Evolutionary conservation across 2,329 filamentous ascomycete species (phyloP).

Genomic region (Sporothrix pseudoabietina): DNA sequence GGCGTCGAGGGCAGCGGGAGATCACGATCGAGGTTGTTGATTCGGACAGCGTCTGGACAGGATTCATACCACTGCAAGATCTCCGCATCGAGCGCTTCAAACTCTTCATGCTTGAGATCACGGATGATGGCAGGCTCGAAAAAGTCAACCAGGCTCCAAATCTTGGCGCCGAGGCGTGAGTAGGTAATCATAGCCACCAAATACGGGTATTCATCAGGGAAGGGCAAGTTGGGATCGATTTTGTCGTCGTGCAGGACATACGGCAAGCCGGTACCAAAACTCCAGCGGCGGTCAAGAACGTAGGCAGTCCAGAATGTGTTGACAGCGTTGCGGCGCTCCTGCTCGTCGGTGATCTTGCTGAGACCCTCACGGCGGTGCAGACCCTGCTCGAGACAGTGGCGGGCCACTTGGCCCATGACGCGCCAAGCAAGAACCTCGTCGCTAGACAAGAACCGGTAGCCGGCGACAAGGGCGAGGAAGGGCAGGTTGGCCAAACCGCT

Average conservation of each 20-base stretch:
- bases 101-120: slow-evolving; percentile 71
- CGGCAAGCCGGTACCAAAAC: slow-evolving; percentile 54
- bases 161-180: slow-evolving; percentile 78
- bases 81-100: slow-evolving; percentile 79
- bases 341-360: slow-evolving; percentile 42
- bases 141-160: slow-evolving; percentile 79
- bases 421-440: slow-evolving; percentile 87
- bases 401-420: slow-evolving; percentile 76
- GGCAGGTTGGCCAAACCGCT: slow-evolving; percentile 53
- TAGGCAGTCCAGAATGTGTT: slow-evolving; percentile 56
- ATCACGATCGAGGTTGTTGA: slow-evolving; percentile 60
- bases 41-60: slow-evolving; percentile 64
- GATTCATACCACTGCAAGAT: slow-evolving; percentile 84
- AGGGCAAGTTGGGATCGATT: slow-evolving; percentile 52
- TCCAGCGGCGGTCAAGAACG: slow-evolving; percentile 55
- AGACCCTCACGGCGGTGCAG: slow-evolving; percentile 56
- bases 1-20: slow-evolving; percentile 55
- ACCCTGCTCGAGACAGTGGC: slow-evolving; percentile 52
- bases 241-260: slow-evolving; percentile 53
- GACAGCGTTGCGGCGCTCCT: slow-evolving; percentile 41
- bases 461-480: slow-evolving; percentile 55
- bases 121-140: slow-evolving; percentile 63
- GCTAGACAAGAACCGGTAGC: slow-evolving; percentile 81
- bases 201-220: slow-evolving; percentile 70
- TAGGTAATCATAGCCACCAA: slow-evolving; percentile 83